Percentiles rank a stretch among this genome's conserved stretches.
These are phyloP conservation scores for Gautieria morchelliformis DNA, from an alignment of 768 basidiomycete genomes.

Conservation along the genomic window DNA sequence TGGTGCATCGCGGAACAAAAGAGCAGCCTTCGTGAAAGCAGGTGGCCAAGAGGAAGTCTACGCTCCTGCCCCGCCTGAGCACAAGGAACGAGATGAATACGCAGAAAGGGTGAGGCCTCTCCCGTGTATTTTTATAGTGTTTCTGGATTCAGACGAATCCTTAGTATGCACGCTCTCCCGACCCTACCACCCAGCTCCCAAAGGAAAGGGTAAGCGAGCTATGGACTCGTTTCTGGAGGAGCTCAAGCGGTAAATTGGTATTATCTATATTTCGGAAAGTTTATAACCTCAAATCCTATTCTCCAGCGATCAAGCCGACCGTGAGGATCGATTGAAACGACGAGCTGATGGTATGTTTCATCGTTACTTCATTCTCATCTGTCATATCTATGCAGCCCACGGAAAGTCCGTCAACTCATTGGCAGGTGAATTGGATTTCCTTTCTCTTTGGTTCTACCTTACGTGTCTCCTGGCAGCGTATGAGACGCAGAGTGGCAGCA, in stretches of 20 bases:
- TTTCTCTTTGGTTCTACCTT: background rate
- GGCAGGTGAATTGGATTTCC: slow-evolving; percentile 50
- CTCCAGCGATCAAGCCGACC: slow-evolving; percentile 78
- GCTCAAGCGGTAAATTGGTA: slow-evolving; percentile 65
- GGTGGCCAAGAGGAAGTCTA: slow-evolving; percentile 42
- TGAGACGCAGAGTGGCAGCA: slow-evolving; percentile 84
- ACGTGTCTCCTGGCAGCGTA: slow-evolving; percentile 43
- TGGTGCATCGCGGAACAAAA: slow-evolving; percentile 38
- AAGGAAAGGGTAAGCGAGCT: slow-evolving; percentile 87
- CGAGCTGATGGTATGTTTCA: slow-evolving; percentile 35
- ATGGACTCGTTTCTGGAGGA: slow-evolving; percentile 97
- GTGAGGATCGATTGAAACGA: slow-evolving; percentile 76
- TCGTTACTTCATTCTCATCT: background rate
- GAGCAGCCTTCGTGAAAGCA: slow-evolving; percentile 53
- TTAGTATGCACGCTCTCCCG: slow-evolving; percentile 50
- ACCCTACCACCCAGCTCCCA: slow-evolving; percentile 35
- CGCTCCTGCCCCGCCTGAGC: slow-evolving; percentile 24
- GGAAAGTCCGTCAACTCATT: slow-evolving; percentile 82
- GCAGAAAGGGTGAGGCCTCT: slow-evolving; percentile 21
- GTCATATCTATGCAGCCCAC: slow-evolving; percentile 29
- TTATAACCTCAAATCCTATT: slow-evolving; percentile 4
- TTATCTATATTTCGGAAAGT: background rate
- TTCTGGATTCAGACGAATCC: background rate
- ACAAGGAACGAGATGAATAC: slow-evolving; percentile 20
- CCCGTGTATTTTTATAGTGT: slow-evolving; percentile 3